phyloP scores from a whole-genome alignment of 345 rosid genomes.

The Isatis tinctoria region DNA sequence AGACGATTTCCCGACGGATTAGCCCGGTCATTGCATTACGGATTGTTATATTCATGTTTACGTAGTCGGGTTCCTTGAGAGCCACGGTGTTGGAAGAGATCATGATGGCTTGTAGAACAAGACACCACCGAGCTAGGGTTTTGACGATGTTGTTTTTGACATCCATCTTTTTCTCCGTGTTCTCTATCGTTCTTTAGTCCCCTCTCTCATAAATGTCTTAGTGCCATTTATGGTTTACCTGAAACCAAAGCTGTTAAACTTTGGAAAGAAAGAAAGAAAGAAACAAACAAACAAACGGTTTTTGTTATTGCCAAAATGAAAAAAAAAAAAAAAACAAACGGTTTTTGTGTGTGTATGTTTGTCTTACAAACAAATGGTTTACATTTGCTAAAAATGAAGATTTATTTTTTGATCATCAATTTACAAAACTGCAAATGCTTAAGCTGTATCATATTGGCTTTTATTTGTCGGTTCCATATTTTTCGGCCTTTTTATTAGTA shows the following conservation, averaged over 20 bases:
- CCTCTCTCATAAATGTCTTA: background rate
- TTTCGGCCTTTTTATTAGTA: background rate
- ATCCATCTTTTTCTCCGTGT: background rate
- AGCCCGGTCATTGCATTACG: slow-evolving; percentile 30
- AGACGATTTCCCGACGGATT: slow-evolving; percentile 15
- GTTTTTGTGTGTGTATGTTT: background rate
- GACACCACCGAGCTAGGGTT: slow-evolving; percentile 14
- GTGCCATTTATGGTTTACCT: background rate
- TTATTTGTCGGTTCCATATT: background rate
- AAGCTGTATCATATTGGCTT: background rate
- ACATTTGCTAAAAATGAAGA: slow-evolving; percentile 16
- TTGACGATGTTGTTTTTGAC: background rate
- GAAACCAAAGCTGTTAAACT: slow-evolving; percentile 10
- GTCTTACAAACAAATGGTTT: slow-evolving; percentile 4
- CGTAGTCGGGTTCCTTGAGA: slow-evolving; percentile 19
- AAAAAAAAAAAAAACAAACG: background rate
- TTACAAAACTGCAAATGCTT: background rate
- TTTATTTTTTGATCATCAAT: background rate
- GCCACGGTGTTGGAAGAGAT: slow-evolving; percentile 13
- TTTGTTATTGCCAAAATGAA: no score
- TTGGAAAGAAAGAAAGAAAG: background rate
- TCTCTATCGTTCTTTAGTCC: background rate
- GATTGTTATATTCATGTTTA: slow-evolving; percentile 33
- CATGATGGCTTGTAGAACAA: slow-evolving; percentile 24
- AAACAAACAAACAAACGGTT: background rate